These are phyloP conservation scores for Mediolabrus comicus DNA, from an alignment of 108 stramenopile genomes.

Conservation along the genomic window DNA sequence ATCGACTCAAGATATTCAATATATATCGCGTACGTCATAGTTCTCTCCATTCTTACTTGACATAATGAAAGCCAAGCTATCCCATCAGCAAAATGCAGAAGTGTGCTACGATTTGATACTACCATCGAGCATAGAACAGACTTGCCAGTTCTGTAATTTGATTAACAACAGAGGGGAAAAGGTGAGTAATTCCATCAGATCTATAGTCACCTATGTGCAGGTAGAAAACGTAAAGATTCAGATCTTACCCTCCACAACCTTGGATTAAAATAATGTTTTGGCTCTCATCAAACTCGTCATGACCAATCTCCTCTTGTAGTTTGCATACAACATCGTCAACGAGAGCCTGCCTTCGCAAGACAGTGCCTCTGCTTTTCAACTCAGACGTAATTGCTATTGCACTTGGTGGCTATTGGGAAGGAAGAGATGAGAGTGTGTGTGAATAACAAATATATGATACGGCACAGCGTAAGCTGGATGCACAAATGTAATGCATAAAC, in stretches of 20 bases:
- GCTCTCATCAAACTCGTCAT: neutral
- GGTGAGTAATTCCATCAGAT: too few species aligned
- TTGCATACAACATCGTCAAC: neutral
- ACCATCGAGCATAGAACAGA: neutral
- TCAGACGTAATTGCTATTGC: neutral
- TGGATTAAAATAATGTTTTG: neutral
- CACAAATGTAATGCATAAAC: neutral
- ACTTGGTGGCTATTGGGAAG: neutral
- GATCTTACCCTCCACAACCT: neutral
- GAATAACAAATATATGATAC: too few species aligned
- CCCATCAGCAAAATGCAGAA: neutral
- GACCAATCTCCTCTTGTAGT: neutral
- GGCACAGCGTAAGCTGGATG: too few species aligned
- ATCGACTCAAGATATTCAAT: neutral
- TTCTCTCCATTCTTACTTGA: neutral
- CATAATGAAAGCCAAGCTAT: neutral
- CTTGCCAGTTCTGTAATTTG: neutral
- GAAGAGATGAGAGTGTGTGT: neutral
- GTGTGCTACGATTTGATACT: neutral
- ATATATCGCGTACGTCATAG: neutral
- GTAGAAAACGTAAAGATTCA: neutral
- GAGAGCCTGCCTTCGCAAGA: neutral
- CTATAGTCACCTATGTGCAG: too few species aligned
- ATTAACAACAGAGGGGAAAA: too few species aligned
- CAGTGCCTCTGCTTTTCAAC: neutral